Base-by-base conservation (phyloP, 31 red algal genomes). In the Odonthalia washingtoniensis region DNA sequence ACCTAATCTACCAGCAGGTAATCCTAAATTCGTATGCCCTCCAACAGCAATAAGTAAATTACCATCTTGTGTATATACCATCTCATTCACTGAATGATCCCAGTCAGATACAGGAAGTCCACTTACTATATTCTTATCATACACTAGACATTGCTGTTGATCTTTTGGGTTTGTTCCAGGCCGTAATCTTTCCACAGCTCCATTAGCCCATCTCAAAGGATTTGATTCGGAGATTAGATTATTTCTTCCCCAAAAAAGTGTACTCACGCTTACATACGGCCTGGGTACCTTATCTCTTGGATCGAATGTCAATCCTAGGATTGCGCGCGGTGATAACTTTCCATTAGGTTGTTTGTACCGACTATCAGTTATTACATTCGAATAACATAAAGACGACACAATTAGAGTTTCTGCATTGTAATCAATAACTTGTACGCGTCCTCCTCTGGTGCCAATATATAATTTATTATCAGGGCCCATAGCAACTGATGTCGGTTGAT, bases 31-130 rank as follows among this genome's bases (percentile, higher is more conserved):
- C 9, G 93, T 95, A 63, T 82, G 52, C 32, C 93, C 88, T 1
- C 93, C 93, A 21, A 95, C 83, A 43, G 93, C 62, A 45, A 95
- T 81, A 3, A 95, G 87, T 57, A 95, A 42, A 75, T 95, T 82
- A 4, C 93, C 93, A 14, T 79, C 6, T 67, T 95, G 86, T 16
- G 75, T 79, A n/a, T 90, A 95, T 32, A 90, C 38, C 28, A 90
- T 57, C n/a, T 72, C 53, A 40, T 88, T 88, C 33, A 88, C 57
- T 9, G 67, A 17, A 60, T 94, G 91, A 62, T 94, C 91, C 43
- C 78, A 73, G 45, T 84, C 82, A 14, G 89, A 77, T 17, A 91
- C 89, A 36, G 89, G 89, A 43, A 91, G 81, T 34, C 65, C 65
- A 52, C 49, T 44, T 4, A 91, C 74, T 61, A 91, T 72, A 35